These are phyloP conservation scores for Spiraea crenata DNA, from an alignment of 331 rosid species.

Conservation along the genomic window DNA sequence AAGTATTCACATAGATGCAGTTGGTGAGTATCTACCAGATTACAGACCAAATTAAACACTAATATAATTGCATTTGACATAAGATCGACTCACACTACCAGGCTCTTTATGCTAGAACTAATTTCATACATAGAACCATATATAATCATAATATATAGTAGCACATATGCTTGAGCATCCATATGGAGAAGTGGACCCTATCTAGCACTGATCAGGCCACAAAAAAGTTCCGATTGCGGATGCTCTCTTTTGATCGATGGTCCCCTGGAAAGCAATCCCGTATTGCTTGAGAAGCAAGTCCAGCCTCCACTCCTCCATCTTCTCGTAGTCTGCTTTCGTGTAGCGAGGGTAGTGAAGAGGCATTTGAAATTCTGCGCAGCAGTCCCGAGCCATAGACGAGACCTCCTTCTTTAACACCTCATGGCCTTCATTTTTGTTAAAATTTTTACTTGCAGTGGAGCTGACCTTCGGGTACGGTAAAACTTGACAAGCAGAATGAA, in stretches of 20 bases:
- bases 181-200: too few relatives aligned
- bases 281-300: constrained; percentile 68
- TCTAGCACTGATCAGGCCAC: constrained; percentile 61
- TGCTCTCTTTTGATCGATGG: constrained; percentile 52
- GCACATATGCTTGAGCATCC: too few relatives aligned
- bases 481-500: constrained; percentile 47
- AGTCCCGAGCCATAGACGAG: too few relatives aligned
- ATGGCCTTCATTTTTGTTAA: too few relatives aligned
- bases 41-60: background rate
- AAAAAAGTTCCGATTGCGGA: constrained; percentile 70
- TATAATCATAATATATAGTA: too few relatives aligned
- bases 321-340: constrained; percentile 59
- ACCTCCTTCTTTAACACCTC: too few relatives aligned
- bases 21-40: background rate
- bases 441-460: background rate
- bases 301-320: constrained; percentile 75
- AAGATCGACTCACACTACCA: too few relatives aligned
- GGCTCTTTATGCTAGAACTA: too few relatives aligned
- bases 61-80: too few relatives aligned
- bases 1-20: too few relatives aligned
- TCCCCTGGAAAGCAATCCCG: constrained; percentile 49
- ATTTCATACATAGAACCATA: too few relatives aligned
- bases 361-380: constrained; percentile 48
- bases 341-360: constrained; percentile 84
- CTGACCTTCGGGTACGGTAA: constrained; percentile 33